phyloP scores from a whole-genome alignment of 2,329 filamentous ascomycete species.

The Phialophora macrospora region DNA sequence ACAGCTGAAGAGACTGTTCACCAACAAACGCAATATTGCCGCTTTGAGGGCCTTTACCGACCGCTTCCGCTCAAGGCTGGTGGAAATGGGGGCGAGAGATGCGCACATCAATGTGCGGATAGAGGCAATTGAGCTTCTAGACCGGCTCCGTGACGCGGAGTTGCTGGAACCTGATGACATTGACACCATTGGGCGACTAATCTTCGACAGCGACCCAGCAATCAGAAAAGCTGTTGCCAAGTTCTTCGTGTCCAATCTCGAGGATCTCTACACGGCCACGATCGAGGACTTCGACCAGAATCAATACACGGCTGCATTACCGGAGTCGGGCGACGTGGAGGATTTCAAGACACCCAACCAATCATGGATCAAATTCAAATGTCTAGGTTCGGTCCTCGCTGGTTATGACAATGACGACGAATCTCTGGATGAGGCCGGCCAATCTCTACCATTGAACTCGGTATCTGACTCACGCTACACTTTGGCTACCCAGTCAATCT shows the following conservation, averaged over 20 bases:
- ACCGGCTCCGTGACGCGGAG: constrained; percentile 79
- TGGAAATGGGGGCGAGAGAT: constrained; percentile 91
- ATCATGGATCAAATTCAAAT: constrained; percentile 92
- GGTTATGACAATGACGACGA: constrained; percentile 74
- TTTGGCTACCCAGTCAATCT: constrained; percentile 82
- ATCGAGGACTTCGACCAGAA: constrained; percentile 83
- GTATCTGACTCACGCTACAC: constrained; percentile 75
- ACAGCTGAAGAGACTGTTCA: constrained; percentile 79
- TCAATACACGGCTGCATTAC: constrained; percentile 75
- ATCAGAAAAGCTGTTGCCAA: constrained; percentile 86
- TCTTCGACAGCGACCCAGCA: constrained; percentile 83
- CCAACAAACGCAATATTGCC: constrained; percentile 75
- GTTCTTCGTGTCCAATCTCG: constrained; percentile 88
- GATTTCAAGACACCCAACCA: constrained; percentile 76
- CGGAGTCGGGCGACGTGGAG: constrained; percentile 69
- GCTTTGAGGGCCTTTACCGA: constrained; percentile 89
- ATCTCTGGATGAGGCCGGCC: constrained; percentile 49
- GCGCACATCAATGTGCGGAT: constrained; percentile 80
- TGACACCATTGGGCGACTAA: constrained; percentile 81
- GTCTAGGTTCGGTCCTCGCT: constrained; percentile 79
- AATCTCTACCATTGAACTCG: constrained; percentile 46
- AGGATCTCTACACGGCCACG: constrained; percentile 77
- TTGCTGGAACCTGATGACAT: constrained; percentile 91
- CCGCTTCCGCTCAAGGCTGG: constrained; percentile 80
- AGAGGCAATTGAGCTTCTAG: constrained; percentile 78